Conservation (phyloP, 306 rosid genomes). For the Inga oerstediana region DNA sequence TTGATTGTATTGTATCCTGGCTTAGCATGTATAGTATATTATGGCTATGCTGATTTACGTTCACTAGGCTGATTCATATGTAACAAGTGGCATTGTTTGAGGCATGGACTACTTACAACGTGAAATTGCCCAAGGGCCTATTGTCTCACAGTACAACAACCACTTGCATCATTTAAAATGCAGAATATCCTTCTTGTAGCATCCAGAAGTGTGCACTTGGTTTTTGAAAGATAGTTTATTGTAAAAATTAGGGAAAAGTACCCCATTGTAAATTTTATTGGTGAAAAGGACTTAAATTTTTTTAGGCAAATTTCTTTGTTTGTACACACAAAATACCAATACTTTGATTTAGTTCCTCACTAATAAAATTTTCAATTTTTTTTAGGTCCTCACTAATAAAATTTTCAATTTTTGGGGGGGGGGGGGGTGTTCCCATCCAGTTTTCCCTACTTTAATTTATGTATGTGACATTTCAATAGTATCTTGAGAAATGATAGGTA, state of each 20-base stretch:
- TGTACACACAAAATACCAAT: too few relatives aligned
- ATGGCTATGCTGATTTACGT: not conserved
- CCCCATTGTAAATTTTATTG: too few relatives aligned
- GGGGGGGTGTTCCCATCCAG: too few relatives aligned
- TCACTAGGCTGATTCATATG: not conserved
- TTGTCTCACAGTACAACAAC: not conserved
- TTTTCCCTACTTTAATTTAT: not conserved
- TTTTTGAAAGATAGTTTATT: not conserved
- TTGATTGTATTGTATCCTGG: not conserved
- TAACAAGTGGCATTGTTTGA: not conserved
- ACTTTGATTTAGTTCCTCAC: too few relatives aligned
- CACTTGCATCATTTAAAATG: not conserved
- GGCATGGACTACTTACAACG: not conserved
- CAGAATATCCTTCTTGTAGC: not conserved
- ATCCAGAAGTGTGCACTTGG: not conserved
- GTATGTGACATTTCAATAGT: not conserved
- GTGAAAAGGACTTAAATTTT: too few relatives aligned
- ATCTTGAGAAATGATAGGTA: not conserved
- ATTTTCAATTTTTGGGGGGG: too few relatives aligned
- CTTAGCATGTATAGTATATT: not conserved
- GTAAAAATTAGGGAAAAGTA: too few relatives aligned
- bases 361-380: too few relatives aligned
- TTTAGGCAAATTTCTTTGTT: too few relatives aligned
- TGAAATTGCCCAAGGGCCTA: not conserved
- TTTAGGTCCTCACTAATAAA: too few relatives aligned